These are phyloP conservation scores for Aspergillus saccharolyticus DNA, from an alignment of 495 filamentous ascomycete genomes.

Conservation along the genomic window DNA sequence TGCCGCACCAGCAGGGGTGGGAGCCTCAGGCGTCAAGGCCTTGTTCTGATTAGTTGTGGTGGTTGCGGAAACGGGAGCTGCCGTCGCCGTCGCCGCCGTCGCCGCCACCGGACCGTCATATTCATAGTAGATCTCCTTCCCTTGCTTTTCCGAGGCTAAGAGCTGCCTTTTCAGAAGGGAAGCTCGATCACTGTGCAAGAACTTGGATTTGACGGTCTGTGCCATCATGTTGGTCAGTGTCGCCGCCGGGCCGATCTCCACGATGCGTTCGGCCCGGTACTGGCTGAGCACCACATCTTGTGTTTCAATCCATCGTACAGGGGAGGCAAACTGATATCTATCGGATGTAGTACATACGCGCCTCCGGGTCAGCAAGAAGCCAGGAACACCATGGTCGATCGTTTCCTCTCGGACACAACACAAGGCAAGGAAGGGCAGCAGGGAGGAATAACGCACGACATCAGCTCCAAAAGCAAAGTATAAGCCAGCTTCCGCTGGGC, in stretches of 20 bases:
- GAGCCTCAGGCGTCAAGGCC: slow-evolving; percentile 19
- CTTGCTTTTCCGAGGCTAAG: slow-evolving; percentile 64
- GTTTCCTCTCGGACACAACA: not conserved
- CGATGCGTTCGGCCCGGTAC: slow-evolving; percentile 94
- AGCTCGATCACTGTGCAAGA: slow-evolving; percentile 93
- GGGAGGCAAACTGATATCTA: slow-evolving; percentile 91
- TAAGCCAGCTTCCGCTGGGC: slow-evolving; percentile 86
- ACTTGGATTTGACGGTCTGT: slow-evolving; percentile 91
- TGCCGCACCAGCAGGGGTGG: slow-evolving; percentile 58
- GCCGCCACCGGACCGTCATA: slow-evolving; percentile 86
- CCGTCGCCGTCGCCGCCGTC: slow-evolving; percentile 59
- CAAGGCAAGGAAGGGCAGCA: too few relatives aligned
- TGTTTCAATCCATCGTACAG: slow-evolving; percentile 98
- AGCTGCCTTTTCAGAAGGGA: slow-evolving; percentile 98
- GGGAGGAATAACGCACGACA: slow-evolving; percentile 52
- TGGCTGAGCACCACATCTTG: slow-evolving; percentile 98
- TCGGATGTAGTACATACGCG: not conserved
- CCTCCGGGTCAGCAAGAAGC: too few relatives aligned
- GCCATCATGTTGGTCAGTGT: slow-evolving; percentile 98
- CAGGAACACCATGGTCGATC: too few relatives aligned
- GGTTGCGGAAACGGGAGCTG: slow-evolving; percentile 34
- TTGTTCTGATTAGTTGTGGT: too few relatives aligned
- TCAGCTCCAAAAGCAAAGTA: slow-evolving; percentile 90
- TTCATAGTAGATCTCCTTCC: slow-evolving; percentile 97
- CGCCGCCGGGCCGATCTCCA: slow-evolving; percentile 95